phyloP scores from a whole-genome alignment of 179 eudicot species.

The Camellia oleifera region DNA sequence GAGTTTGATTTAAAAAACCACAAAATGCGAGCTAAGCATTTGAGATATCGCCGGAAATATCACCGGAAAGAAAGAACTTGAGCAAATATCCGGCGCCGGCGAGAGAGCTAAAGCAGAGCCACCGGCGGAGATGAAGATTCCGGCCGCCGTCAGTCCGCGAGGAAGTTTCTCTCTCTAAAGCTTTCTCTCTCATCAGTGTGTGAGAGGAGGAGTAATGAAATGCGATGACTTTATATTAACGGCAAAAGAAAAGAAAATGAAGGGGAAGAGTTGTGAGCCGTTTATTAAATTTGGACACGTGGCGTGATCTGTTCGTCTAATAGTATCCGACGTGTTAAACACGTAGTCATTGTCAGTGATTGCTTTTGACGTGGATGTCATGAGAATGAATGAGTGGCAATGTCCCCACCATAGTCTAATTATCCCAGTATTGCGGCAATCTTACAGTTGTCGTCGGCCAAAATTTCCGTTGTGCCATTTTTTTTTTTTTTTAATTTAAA shows the following conservation, averaged over 20 bases:
- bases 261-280: background rate
- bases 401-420: too few species aligned
- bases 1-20: background rate
- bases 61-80: conserved; percentile 1
- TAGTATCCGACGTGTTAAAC: background rate
- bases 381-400: background rate
- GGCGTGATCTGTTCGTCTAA: background rate
- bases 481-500: too few species aligned
- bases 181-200: background rate
- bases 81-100: background rate
- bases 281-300: conserved; percentile 12
- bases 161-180: conserved; percentile 7
- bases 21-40: background rate
- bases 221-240: conserved; percentile 11
- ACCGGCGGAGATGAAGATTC: conserved; percentile 12
- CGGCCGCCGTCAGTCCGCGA: conserved; percentile 11
- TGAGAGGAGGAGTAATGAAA: background rate
- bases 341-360: conserved; percentile 3
- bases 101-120: background rate
- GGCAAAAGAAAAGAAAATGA: background rate
- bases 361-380: conserved; percentile 17
- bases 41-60: background rate
- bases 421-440: background rate
- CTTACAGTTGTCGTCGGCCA: background rate
- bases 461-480: too few species aligned